Conservation (phyloP, 2,329 filamentous ascomycete genomes). For the Stachybotrys elegans region DNA sequence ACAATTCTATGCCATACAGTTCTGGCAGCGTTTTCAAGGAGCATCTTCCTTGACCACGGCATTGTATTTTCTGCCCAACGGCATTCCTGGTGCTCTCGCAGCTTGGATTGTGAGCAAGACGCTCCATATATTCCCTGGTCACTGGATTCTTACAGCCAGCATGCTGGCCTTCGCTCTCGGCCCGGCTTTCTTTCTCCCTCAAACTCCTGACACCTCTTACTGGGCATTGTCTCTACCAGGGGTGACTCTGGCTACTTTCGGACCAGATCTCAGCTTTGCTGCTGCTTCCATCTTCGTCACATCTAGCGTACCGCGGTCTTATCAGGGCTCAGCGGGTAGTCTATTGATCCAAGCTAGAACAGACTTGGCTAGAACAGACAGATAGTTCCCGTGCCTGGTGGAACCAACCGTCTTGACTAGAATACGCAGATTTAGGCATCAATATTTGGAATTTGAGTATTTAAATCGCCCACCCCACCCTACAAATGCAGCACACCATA, state of each 20-base stretch:
- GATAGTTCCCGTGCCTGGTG: no score
- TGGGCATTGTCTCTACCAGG: slow-evolving; percentile 40
- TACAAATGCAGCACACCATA: no score
- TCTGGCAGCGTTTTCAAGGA: slow-evolving; percentile 30
- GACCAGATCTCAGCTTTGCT: slow-evolving; percentile 40
- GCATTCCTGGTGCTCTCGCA: slow-evolving; percentile 36
- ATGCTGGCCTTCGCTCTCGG: slow-evolving; percentile 23
- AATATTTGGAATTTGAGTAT: no score
- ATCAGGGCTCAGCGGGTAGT: slow-evolving; percentile 40
- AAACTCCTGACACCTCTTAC: slow-evolving; percentile 33
- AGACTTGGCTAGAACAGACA: no score
- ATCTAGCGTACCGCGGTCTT: slow-evolving; percentile 37
- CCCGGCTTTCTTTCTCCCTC: slow-evolving; percentile 13
- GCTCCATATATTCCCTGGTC: slow-evolving; percentile 38
- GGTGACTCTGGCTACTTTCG: slow-evolving; percentile 38
- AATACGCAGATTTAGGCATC: no score
- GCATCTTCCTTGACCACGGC: slow-evolving; percentile 33
- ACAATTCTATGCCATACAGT: slow-evolving; percentile 33
- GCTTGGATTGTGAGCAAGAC: slow-evolving; percentile 40
- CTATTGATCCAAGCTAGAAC: no score
- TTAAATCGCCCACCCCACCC: no score
- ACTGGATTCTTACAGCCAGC: slow-evolving; percentile 38
- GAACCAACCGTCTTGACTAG: no score
- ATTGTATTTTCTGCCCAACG: slow-evolving; percentile 39
- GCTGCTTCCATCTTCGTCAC: slow-evolving; percentile 45